These are phyloP conservation scores for Streptanthus diversifolius DNA, from an alignment of 345 rosid species.

Conservation along the genomic window DNA sequence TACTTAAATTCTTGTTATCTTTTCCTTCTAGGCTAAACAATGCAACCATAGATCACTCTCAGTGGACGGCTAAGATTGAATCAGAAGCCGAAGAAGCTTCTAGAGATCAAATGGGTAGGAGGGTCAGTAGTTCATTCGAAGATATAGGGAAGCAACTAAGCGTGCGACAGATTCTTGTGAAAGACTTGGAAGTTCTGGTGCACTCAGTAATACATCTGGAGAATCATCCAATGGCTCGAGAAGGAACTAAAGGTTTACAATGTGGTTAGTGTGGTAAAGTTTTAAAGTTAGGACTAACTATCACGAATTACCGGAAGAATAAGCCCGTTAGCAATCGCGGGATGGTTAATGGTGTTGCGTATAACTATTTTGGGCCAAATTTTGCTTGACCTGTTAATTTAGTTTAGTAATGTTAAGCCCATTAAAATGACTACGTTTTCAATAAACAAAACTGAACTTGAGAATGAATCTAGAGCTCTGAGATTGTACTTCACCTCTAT, in stretches of 20 bases:
- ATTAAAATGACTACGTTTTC: not conserved
- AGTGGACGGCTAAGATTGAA: conserved; percentile 11
- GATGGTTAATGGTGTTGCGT: not conserved
- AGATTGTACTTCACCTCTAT: not conserved
- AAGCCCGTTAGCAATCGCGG: not conserved
- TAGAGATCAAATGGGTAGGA: conserved; percentile 12
- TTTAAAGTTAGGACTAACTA: not conserved
- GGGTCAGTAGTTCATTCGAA: not conserved
- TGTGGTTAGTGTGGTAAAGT: not conserved
- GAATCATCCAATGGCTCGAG: conserved; percentile 18
- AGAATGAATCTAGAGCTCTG: not conserved
- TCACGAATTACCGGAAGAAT: not conserved
- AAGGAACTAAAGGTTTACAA: not conserved
- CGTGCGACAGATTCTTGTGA: not conserved
- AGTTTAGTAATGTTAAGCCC: not conserved
- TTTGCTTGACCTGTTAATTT: not conserved
- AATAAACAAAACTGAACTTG: not conserved
- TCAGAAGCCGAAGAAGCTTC: not conserved
- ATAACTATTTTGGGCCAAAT: not conserved
- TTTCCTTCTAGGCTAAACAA: not conserved
- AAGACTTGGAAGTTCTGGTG: conserved; percentile 17
- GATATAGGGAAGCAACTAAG: conserved; percentile 1
- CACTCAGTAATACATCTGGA: conserved; percentile 16
- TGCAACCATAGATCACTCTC: not conserved
- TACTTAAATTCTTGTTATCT: not conserved